Evolutionary conservation across 2,329 filamentous ascomycete species (phyloP), one percentile per base, ranked within the genome.

Genomic region (Fusarium sp.): DNA sequence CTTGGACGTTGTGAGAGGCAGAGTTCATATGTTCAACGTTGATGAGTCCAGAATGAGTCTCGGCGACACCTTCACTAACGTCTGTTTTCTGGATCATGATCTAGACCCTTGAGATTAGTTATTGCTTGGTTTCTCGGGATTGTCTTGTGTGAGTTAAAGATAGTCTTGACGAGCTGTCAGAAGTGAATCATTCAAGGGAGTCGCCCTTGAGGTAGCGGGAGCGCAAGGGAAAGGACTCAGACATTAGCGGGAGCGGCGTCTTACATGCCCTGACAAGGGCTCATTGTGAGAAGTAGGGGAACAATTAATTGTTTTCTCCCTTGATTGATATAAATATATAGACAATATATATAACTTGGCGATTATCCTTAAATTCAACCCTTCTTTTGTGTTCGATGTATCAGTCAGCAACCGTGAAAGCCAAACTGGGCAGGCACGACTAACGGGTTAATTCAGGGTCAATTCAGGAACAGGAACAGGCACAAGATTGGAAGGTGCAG

Each of bases 201-300:
- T 25, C 56, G 20, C 45, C 49, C 49, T 67, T 42, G 32, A 61
- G 7, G 20, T 24, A 37, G 49, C 57, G 52, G 57, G 30, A 62
- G 62, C 40, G 60, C 37, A 48, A 65, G 65, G 48, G 65, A 37
- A 32, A 48, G 30, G 56, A 48, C 44, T 46, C 32, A 69, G 67
- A 69, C 67, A 69, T 49, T 51, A 16, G 13, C 51, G 64, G 57
- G 46, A 67, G 57, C 46, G 63, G 57, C 57, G 64, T 53, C 40
- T 54, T 51, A 34, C 29, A 20, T 27, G 25, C 25, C 27, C 44
- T 40, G 8, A 27, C n/a, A 45, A 58, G n/a, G 62, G 40, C 22
- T 14, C 11, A 45, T 62, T 54, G 47, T 25, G 24, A 22, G 24
- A 20, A 16, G n/a, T 57, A 18, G 25, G 27, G 40, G 25, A 34